A percentile compares a stretch with the other conserved stretches of the same genome.
These are phyloP conservation scores for Colletotrichum tanaceti DNA, from an alignment of 2,329 filamentous ascomycete species.

Conservation along the genomic window DNA sequence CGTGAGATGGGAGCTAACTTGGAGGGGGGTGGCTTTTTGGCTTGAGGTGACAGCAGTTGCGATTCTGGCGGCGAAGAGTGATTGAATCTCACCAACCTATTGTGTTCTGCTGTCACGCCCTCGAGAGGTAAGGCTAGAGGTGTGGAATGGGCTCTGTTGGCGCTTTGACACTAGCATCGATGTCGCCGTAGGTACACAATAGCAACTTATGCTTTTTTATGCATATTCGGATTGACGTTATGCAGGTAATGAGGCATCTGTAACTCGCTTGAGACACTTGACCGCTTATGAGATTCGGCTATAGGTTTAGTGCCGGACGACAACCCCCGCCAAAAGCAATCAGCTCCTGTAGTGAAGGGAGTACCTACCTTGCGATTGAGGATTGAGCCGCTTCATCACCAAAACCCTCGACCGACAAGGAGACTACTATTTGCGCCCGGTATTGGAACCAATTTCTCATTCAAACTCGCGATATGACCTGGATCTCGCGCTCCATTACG, in stretches of 20 bases:
- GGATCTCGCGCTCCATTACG: constrained; percentile 77
- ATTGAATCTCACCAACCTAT: not conserved
- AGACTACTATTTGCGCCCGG: not conserved
- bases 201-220: not conserved
- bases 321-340: not conserved
- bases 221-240: no score
- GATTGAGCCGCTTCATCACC: not conserved
- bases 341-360: no score
- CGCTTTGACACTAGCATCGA: not conserved
- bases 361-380: no score
- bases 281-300: no score
- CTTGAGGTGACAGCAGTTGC: not conserved
- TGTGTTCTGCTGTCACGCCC: not conserved
- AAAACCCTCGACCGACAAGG: not conserved
- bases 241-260: no score
- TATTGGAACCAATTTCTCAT: not conserved
- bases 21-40: not conserved
- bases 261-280: no score
- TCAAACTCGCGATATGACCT: constrained; percentile 66
- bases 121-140: not conserved
- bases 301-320: not conserved
- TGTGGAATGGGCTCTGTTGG: not conserved
- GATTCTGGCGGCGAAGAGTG: not conserved
- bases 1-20: not conserved
- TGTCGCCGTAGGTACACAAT: not conserved